phyloP scores from a whole-genome alignment of 352 stramenopile species.

The Halophytophthora polymorphica region DNA sequence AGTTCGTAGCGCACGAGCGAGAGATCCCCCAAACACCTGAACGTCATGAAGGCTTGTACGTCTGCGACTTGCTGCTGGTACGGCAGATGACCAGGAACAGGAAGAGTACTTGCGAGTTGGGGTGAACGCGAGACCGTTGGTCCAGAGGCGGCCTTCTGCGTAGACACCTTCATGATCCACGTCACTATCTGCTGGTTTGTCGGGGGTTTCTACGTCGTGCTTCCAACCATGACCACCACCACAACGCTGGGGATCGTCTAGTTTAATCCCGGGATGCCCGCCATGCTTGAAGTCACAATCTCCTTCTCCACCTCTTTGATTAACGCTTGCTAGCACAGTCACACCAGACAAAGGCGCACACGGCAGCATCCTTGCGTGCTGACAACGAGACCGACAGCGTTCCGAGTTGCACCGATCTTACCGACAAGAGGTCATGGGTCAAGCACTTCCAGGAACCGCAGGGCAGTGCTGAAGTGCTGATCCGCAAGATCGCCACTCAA shows the following conservation, averaged over 20 bases:
- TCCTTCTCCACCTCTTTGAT: constrained; percentile 80
- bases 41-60: constrained; percentile 86
- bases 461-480: too few relatives aligned
- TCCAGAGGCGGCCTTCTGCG: constrained; percentile 87
- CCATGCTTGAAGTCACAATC: constrained; percentile 62
- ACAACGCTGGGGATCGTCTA: constrained; percentile 86
- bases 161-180: constrained; percentile 82
- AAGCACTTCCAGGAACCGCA: too few relatives aligned
- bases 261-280: constrained; percentile 64
- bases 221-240: constrained; percentile 71
- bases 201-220: constrained; percentile 76
- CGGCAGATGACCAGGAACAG: constrained; percentile 83
- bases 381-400: background rate
- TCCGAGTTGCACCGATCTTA: constrained; percentile 13
- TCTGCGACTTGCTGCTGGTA: constrained; percentile 72
- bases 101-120: constrained; percentile 78
- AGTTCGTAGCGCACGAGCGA: constrained; percentile 76
- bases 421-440: constrained; percentile 71
- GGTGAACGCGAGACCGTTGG: constrained; percentile 71
- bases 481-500: too few relatives aligned
- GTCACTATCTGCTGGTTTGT: constrained; percentile 90
- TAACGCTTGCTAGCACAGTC: constrained; percentile 35
- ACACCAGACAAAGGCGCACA: background rate
- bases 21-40: constrained; percentile 81
- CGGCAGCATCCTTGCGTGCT: background rate